Evolutionary conservation across 179 eudicot species (phyloP).

Genomic region (Pouteria campechiana): DNA sequence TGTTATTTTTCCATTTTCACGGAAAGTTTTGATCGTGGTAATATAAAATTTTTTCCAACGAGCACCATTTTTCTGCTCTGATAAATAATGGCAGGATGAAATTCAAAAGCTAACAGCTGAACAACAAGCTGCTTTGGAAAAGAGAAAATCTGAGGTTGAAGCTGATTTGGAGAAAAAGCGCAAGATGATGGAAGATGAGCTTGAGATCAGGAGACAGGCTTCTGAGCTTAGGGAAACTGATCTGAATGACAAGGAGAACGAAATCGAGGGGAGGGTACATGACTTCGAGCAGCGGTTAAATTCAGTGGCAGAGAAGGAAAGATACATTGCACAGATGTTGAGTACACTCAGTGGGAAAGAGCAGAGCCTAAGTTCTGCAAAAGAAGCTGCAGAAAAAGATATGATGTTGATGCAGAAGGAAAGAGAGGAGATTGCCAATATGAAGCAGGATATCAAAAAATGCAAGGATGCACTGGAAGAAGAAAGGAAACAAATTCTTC

Average conservation of each 20-base stretch:
- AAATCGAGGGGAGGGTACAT: constrained; percentile 50
- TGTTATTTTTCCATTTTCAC: too few species aligned
- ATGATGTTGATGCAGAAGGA: constrained; percentile 40
- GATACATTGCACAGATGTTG: constrained; percentile 43
- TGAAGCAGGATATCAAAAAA: constrained; percentile 35
- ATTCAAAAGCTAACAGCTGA: constrained; percentile 41
- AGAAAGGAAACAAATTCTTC: constrained; percentile 35
- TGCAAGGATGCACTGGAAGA: constrained; percentile 42
- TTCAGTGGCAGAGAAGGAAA: constrained; percentile 50
- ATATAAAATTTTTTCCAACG: too few species aligned
- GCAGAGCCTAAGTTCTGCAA: constrained; percentile 28
- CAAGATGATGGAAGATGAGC: constrained; percentile 53
- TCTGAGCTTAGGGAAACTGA: constrained; percentile 89
- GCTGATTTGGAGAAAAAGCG: constrained; percentile 45
- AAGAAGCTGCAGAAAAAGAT: constrained; percentile 32
- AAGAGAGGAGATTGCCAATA: constrained; percentile 33
- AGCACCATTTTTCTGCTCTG: too few species aligned
- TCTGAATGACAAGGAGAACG: constrained; percentile 56
- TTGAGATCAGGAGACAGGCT: constrained; percentile 64
- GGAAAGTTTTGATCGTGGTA: too few species aligned
- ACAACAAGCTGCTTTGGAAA: constrained; percentile 46
- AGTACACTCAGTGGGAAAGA: constrained; percentile 47
- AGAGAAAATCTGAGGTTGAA: constrained; percentile 40
- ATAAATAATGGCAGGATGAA: constrained; percentile 38
- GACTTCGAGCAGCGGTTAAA: constrained; percentile 51